Percentiles rank a stretch among this genome's conserved stretches.
Evolutionary conservation across 1,284 basidiomycete species (phyloP).

Genomic region (Omphalotus olearius): DNA sequence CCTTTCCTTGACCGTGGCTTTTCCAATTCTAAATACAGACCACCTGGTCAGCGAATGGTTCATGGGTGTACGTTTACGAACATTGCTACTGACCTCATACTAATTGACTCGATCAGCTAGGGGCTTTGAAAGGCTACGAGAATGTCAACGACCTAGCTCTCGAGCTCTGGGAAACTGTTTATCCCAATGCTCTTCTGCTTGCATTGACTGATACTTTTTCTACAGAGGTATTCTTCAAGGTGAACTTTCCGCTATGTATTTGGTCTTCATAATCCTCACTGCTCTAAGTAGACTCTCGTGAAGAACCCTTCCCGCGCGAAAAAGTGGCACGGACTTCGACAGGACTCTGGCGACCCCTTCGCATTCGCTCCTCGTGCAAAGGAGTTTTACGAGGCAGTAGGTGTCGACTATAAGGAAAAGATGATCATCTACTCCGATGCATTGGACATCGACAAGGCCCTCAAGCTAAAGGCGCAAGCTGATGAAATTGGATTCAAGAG

Average conservation of each 20-base stretch:
- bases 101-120: slow-evolving; percentile 46
- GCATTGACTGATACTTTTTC: slow-evolving; percentile 94
- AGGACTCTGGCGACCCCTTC: slow-evolving; percentile 89
- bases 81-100: background rate
- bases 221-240: slow-evolving; percentile 78
- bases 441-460: slow-evolving; percentile 67
- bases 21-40: background rate
- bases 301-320: slow-evolving; percentile 55
- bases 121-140: slow-evolving; percentile 79
- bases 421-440: slow-evolving; percentile 82
- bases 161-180: slow-evolving; percentile 81
- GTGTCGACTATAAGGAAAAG: slow-evolving; percentile 64
- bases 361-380: slow-evolving; percentile 72
- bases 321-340: slow-evolving; percentile 81
- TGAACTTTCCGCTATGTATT: slow-evolving; percentile 19
- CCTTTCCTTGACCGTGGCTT: background rate
- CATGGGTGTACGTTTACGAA: slow-evolving; percentile 67
- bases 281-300: slow-evolving; percentile 50
- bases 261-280: background rate
- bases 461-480: slow-evolving; percentile 69
- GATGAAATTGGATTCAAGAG: slow-evolving; percentile 73
- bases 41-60: slow-evolving; percentile 76
- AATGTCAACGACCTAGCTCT: slow-evolving; percentile 71
- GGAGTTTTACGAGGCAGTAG: slow-evolving; percentile 62
- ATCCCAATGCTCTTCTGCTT: slow-evolving; percentile 57